Base-by-base conservation (phyloP, 2,329 filamentous ascomycete species). In the Lachnellula subtilissima region DNA sequence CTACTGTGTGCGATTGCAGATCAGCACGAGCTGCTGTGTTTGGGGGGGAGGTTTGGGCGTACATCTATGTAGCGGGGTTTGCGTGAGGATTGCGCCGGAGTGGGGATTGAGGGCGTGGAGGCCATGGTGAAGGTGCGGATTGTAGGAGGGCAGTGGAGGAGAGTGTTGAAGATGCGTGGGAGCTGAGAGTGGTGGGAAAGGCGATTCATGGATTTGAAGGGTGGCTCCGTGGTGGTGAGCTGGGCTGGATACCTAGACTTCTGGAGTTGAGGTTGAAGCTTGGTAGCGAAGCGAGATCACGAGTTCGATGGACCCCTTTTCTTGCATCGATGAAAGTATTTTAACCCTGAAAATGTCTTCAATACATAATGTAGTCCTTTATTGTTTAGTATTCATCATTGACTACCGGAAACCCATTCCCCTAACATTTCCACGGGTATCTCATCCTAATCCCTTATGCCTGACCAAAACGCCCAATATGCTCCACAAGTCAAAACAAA, bases 31-130 rank as follows among this genome's bases (percentile, higher is more conserved):
- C 32, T 37, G 12, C 32, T 22, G 15, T 15, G 45, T 11, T 46
- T 6, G 45, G 19, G 25, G 28, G 35, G 28, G 23, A 36, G 49
- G 47, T 36, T 19, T 17, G 39, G n/a, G 42, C 36, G 11, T 75
- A 86, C 83, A 80, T 86, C 83, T 59, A 85, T 79, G 64, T 84
- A 86, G 66, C 81, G 76, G 11, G 81, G 81, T 50, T 70, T 73
- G 61, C 60, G 60, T 3, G 36, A 14, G 45, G 6, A 25, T 36
- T 57, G 40, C 17, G 42, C 51, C 25, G n/a, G 25, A 2, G 23
- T 14, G 28, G 37, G 7, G 4, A 50, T 12, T 2, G 54, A 8
- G 17, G 22, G 15, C 9, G 32, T 47, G 15, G 56, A 40, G 11
- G 61, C 37, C 61, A 63, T 63, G 40, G 53, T 37, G 39, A 61